Base-by-base conservation (phyloP, 306 rosid genomes). In the Gastrolobium villosum region DNA sequence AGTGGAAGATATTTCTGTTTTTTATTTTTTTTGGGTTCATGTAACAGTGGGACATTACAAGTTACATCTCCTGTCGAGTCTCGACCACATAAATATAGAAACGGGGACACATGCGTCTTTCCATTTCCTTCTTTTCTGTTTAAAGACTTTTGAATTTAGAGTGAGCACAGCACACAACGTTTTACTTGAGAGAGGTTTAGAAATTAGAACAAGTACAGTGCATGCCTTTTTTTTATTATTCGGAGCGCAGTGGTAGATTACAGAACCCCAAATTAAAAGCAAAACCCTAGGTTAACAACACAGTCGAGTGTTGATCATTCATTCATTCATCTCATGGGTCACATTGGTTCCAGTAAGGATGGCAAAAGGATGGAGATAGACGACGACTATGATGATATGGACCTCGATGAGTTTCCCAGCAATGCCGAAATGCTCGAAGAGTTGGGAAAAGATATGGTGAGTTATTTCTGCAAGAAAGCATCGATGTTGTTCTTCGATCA, bases 301-400 rank as follows among this genome's bases (percentile, higher is more conserved):
- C 2, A 11, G 1, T 26, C 41, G 46, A 40, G 56, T 5, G 8
- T 55, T 1, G 40, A 40, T 30, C 84, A 75, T 20, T 20, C 26
- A 20, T 20, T 20, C 26, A 20, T 1, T 20, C 26, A 20, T 20
- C 26, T 80, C 70, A 92, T 90, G 91, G 89, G 63, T 28, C 79
- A 92, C 79, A 43, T 83, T 0, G 90, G 85, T 45, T 84, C 89
- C 36, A 86, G 93, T 70, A 92, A 85, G 80, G 87, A 74, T 10
- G 86, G 53, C 2, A 48, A 1, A 37, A 37, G 2, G 31, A 0
- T 20, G 15, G n/a, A 2, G 11, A 75, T 67, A 85, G 87, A 85
- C 37, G 6, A 65, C 1, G 80, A 82, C 4, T 86, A 81, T 5
- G 87, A 55, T 64, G 69, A 67, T 8, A 10, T 59, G 0, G 65